Evolutionary conservation across 495 filamentous ascomycete genomes (phyloP).

Genomic region (Neurospora cerealis): DNA sequence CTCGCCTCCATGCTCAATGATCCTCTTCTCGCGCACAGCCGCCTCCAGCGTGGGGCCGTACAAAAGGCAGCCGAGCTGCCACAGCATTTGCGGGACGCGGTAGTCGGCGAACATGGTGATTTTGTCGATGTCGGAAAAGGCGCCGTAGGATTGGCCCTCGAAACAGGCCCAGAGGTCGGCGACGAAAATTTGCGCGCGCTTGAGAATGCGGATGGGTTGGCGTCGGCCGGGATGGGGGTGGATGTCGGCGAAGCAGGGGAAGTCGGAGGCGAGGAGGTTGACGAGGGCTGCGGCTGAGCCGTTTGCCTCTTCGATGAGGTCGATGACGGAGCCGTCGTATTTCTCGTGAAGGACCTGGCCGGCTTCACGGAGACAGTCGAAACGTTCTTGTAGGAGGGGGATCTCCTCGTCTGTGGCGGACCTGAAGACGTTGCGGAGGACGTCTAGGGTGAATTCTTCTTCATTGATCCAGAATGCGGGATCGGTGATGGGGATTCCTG

Average conservation of each 20-base stretch:
- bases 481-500: conserved; percentile 80
- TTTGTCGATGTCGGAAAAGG: conserved; percentile 84
- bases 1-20: conserved; percentile 57
- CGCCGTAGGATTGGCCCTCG: conserved; percentile 64
- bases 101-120: conserved; percentile 99
- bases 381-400: conserved; percentile 68
- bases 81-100: conserved; percentile 86
- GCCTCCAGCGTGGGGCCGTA: conserved; percentile 72
- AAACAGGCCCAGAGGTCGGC: conserved; percentile 96
- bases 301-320: conserved; percentile 65
- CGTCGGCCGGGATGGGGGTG: conserved; percentile 57
- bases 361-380: conserved; percentile 74
- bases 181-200: conserved; percentile 90
- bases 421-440: conserved; percentile 70
- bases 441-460: conserved; percentile 62
- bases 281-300: conserved; percentile 76
- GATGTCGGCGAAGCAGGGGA: conserved; percentile 81
- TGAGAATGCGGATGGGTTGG: conserved; percentile 66
- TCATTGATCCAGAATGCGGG: conserved; percentile 80
- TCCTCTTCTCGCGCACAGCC: conserved; percentile 50
- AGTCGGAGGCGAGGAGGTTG: conserved; percentile 67
- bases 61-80: conserved; percentile 68
- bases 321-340: conserved; percentile 65
- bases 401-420: conserved; percentile 81
- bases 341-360: conserved; percentile 76